Evolutionary conservation across 2,329 filamentous ascomycete genomes (phyloP).

Genomic region (Pezizomycotina sp.): DNA sequence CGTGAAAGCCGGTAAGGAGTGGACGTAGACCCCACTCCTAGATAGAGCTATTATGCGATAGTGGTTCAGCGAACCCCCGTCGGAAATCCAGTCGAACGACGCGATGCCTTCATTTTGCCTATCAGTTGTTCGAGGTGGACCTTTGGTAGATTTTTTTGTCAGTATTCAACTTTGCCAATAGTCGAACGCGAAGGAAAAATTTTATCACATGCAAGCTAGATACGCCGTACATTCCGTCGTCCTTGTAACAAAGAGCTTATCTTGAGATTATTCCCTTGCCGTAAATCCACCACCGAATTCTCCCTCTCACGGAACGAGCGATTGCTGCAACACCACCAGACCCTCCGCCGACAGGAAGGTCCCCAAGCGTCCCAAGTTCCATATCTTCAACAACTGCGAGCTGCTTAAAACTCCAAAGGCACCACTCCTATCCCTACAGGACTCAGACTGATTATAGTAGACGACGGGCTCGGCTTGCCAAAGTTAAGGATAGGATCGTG

Average conservation of each 20-base stretch:
- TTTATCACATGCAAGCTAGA: no score
- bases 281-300: conserved; percentile 9
- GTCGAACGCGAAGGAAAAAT: no score
- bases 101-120: conserved; percentile 19
- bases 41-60: conserved; percentile 16
- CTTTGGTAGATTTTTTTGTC: conserved; percentile 4
- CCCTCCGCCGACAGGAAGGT: conserved; percentile 15
- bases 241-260: conserved; percentile 21
- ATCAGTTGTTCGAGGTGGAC: conserved; percentile 12
- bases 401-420: conserved; percentile 23
- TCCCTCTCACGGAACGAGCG: conserved; percentile 13
- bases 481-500: conserved; percentile 20
- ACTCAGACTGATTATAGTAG: conserved; percentile 21
- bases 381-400: conserved; percentile 21
- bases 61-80: conserved; percentile 10
- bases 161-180: no score
- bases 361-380: conserved; percentile 19
- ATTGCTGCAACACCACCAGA: conserved; percentile 15
- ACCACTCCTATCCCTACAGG: conserved; percentile 22
- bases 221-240: conserved; percentile 19
- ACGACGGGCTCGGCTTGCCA: conserved; percentile 11
- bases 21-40: conserved; percentile 20
- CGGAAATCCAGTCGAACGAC: conserved; percentile 24
- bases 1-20: conserved; percentile 10
- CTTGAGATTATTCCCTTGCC: conserved; percentile 8